Conservation (phyloP, 345 rosid species). For the Citrus sinensis region DVS_A1.0 CM039164.1:9794501-9795000, state of each 20-base stretch:
- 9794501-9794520: constrained; percentile 37
- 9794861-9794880: constrained; percentile 60
- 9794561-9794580: constrained; percentile 91
- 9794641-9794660: constrained; percentile 69
- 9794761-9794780: constrained; percentile 40
- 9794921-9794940: constrained; percentile 83
- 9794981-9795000: constrained; percentile 71
- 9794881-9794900: constrained; percentile 73
- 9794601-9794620: constrained; percentile 59
- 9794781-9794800: constrained; percentile 42
- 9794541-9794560: constrained; percentile 65
- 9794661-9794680: constrained; percentile 80
- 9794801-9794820: constrained; percentile 49
- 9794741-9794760: constrained; percentile 50
- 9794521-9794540: constrained; percentile 34
- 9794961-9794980: constrained; percentile 89
- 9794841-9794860: constrained; percentile 60
- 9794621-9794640: constrained; percentile 70
- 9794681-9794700: constrained; percentile 91
- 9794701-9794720: constrained; percentile 85
- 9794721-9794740: constrained; percentile 67
- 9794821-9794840: constrained; percentile 63
- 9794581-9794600: constrained; percentile 59
- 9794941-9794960: constrained; percentile 94
- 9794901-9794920: constrained; percentile 53